A percentile compares a stretch with the other conserved stretches of the same genome.
phyloP scores from a whole-genome alignment of 148 eudicot genomes.

The Pharnaceum exiguum region DNA sequence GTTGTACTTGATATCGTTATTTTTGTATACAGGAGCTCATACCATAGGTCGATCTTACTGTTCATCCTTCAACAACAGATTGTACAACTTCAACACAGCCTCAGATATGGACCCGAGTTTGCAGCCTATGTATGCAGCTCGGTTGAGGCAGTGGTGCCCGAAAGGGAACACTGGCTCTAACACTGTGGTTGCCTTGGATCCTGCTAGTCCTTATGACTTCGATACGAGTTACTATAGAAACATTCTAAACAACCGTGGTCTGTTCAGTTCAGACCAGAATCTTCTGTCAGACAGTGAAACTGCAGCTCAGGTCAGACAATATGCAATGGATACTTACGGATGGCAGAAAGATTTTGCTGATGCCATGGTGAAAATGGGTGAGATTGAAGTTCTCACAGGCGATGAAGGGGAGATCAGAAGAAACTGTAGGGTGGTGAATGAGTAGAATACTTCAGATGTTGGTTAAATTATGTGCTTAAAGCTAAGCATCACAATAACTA shows the following conservation, averaged over 20 bases:
- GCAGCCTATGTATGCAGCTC: slow-evolving; percentile 49
- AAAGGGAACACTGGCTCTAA: slow-evolving; percentile 27
- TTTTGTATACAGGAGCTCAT: slow-evolving; percentile 62
- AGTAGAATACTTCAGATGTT: not conserved
- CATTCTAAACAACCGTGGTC: slow-evolving; percentile 46
- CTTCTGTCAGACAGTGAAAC: slow-evolving; percentile 35
- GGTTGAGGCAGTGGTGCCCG: slow-evolving; percentile 56
- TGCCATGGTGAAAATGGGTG: slow-evolving; percentile 86
- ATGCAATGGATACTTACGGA: slow-evolving; percentile 33
- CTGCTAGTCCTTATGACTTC: slow-evolving; percentile 30
- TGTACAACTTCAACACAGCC: slow-evolving; percentile 46
- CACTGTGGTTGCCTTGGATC: slow-evolving; percentile 70
- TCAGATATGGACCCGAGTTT: slow-evolving; percentile 49
- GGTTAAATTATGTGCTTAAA: not conserved
- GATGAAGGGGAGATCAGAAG: slow-evolving; percentile 53
- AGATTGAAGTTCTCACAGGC: slow-evolving; percentile 56
- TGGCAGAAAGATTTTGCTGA: slow-evolving; percentile 57
- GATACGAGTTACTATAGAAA: slow-evolving; percentile 55
- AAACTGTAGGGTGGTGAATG: slow-evolving; percentile 59
- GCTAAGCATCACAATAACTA: too few relatives aligned
- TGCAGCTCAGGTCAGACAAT: slow-evolving; percentile 34
- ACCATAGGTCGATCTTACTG: slow-evolving; percentile 84
- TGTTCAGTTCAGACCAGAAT: slow-evolving; percentile 69
- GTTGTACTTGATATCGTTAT: too few relatives aligned
- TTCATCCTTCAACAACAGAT: slow-evolving; percentile 47